Evolutionary conservation across 163 green algal genomes (phyloP).

Genomic region (Scenedesmus sp.): DNA sequence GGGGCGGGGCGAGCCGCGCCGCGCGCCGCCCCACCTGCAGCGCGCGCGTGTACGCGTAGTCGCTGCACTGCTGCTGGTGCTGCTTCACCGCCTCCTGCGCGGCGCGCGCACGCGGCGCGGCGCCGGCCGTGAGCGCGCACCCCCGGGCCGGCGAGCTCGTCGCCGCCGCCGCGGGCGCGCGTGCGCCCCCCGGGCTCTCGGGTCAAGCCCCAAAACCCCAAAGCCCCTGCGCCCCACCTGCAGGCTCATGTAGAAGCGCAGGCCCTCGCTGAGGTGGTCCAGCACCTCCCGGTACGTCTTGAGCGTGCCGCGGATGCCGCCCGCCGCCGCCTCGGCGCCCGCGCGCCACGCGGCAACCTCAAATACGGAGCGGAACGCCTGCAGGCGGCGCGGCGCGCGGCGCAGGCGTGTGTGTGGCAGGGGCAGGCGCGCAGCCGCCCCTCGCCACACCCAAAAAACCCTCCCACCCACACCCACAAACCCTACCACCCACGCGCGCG

Average conservation of each 20-base stretch:
- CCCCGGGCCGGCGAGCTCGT: too few species aligned
- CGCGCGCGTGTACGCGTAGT: conserved; percentile 47
- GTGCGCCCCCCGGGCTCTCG: too few species aligned
- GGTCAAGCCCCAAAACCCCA: neutral
- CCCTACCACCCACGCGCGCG: conserved; percentile 24
- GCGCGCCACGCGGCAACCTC: conserved; percentile 78
- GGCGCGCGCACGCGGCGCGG: too few species aligned
- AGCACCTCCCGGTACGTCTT: conserved; percentile 74
- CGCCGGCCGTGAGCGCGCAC: too few species aligned
- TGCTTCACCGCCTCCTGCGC: conserved; percentile 45
- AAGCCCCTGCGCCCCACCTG: conserved; percentile 35
- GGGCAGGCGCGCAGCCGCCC: too few species aligned
- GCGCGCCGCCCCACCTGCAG: conserved; percentile 1
- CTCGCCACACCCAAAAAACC: neutral
- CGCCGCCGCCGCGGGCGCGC: too few species aligned
- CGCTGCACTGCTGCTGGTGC: conserved; percentile 50
- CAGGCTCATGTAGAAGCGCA: conserved; percentile 67
- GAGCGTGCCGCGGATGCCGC: conserved; percentile 57
- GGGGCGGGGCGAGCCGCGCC: too few species aligned
- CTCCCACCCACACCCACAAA: too few species aligned
- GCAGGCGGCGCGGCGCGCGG: neutral
- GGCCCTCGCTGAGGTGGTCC: conserved; percentile 85
- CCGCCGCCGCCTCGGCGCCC: conserved; percentile 61
- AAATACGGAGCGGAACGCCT: conserved; percentile 73
- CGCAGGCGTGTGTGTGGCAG: neutral